A percentile compares a stretch with the other conserved stretches of the same genome.
Conservation (phyloP, 805 yeast species). For the Saccharomycopsis malanga region DNA sequence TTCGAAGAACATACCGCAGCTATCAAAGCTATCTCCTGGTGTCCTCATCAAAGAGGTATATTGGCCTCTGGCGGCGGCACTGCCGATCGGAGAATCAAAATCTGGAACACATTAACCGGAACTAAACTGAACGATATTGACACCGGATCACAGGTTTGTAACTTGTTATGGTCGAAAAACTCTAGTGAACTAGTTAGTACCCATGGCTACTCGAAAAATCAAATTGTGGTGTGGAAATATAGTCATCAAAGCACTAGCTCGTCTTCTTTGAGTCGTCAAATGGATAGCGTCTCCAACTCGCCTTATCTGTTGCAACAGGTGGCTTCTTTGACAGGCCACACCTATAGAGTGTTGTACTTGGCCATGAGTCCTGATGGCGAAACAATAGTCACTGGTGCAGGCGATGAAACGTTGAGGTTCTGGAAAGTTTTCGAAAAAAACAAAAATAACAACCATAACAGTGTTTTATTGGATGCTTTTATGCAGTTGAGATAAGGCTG, state of each 20-base stretch:
- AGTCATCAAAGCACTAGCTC: conserved; percentile 38
- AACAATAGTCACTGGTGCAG: conserved; percentile 96
- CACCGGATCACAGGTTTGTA: conserved; percentile 95
- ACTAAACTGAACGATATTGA: conserved; percentile 69
- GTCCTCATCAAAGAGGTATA: conserved; percentile 92
- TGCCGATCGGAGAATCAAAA: conserved; percentile 80
- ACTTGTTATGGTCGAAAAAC: conserved; percentile 85
- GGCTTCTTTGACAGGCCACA: conserved; percentile 90
- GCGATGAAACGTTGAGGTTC: conserved; percentile 91
- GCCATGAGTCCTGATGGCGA: conserved; percentile 94
- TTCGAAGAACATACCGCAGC: conserved; percentile 89
- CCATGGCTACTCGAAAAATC: conserved; percentile 89
- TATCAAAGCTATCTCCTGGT: conserved; percentile 95
- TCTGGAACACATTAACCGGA: conserved; percentile 89
- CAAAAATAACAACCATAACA: conserved; percentile 48
- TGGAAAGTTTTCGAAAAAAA: conserved; percentile 92
- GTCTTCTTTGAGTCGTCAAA: neutral
- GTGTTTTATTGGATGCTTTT: conserved; percentile 67
- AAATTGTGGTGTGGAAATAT: conserved; percentile 89
- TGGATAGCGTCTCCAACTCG: neutral
- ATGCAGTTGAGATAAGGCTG: conserved; percentile 62
- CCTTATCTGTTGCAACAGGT: conserved; percentile 61
- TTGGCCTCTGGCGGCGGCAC: conserved; percentile 97
- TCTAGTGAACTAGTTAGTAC: conserved; percentile 90
- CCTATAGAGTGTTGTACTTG: conserved; percentile 82